Evolutionary conservation across 495 filamentous ascomycete species (phyloP), one percentile per base, ranked within the genome.

Genomic region (Durotheca rogersii): DNA sequence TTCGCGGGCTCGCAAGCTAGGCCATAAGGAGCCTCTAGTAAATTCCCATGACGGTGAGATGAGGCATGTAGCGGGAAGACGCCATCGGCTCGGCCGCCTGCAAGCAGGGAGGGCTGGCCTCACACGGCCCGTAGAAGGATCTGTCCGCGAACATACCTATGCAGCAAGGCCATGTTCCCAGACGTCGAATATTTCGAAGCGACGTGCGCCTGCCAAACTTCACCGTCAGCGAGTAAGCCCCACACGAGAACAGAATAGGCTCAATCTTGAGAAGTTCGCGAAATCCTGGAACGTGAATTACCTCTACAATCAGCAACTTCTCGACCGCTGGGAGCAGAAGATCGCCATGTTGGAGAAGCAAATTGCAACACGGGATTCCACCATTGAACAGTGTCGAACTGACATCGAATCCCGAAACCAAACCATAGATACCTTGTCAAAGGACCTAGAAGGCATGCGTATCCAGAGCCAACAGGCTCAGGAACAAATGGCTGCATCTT

Each of bases 151-250:
- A 20, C 9, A 3, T 6, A 4, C 38, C 14, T 12, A 35, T 14
- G 23, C 21, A 12, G n/a, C n/a, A 5, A 52, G 57, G 12, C 30
- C 57, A 10, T 31, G 42, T 18, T 66, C 62, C 21, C 52, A 50
- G 29, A 39, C 47, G n/a, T 66, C 62, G 0, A 66, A 61, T 17
- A 49, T 53, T 36, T 58, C 62, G 0, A 64, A 51, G 18, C 35
- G 10, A 11, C 52, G 62, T 23, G 55, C 36, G 11, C 60, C 48
- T 10, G 12, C 3, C 9, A 34, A 30, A 36, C 16, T 4, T 9
- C 19, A 18, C 3, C 18, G n/a, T 1, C 41, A 38, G 7, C 34
- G 34, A 43, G 4, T 7, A 7, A 57, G 30, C 7, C 62, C 42
- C 9, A 43, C 33, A 4, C 31, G 46, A n/a, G 41, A 49, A 16